phyloP scores from a whole-genome alignment of 129 eudicot genomes.

The Calendula officinalis region DNA sequence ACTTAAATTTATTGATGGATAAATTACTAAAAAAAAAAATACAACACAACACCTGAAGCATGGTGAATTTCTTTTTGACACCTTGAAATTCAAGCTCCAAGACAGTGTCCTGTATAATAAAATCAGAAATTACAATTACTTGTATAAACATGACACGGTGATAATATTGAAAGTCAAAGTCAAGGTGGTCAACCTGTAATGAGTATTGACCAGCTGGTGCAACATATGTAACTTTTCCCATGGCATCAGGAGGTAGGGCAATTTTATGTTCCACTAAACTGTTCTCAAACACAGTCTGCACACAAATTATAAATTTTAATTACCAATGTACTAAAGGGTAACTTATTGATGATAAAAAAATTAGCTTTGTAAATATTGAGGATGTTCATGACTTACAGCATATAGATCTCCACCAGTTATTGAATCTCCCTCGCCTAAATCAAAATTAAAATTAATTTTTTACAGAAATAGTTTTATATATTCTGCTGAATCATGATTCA shows the following conservation, averaged over 20 bases:
- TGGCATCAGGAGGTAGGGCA: conserved; percentile 98
- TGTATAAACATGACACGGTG: too few species aligned
- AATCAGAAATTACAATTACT: too few species aligned
- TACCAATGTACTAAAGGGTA: background rate
- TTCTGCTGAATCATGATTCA: background rate
- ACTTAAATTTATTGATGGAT: background rate
- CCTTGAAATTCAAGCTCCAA: conserved; percentile 99
- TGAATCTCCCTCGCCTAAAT: conserved; percentile 90
- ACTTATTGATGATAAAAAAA: background rate
- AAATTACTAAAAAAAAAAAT: background rate
- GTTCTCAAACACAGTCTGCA: conserved; percentile 89
- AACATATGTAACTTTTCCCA: conserved; percentile 90
- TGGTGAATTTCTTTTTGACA: conserved; percentile 80
- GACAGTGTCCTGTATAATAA: conserved; percentile 70
- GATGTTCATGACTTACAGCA: conserved; percentile 68
- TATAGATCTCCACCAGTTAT: conserved; percentile 95
- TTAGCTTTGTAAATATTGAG: conserved; percentile 6
- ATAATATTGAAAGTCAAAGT: too few species aligned
- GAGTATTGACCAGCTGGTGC: conserved; percentile 99
- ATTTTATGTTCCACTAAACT: conserved; percentile 83
- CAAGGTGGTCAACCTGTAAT: conserved; percentile 46
- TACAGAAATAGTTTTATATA: conserved; percentile 5
- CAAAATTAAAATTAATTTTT: background rate
- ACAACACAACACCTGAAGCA: conserved; percentile 78
- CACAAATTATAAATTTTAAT: background rate